Conservation (phyloP, 257 asterid species). For the Pogostemon cablin region DNA sequence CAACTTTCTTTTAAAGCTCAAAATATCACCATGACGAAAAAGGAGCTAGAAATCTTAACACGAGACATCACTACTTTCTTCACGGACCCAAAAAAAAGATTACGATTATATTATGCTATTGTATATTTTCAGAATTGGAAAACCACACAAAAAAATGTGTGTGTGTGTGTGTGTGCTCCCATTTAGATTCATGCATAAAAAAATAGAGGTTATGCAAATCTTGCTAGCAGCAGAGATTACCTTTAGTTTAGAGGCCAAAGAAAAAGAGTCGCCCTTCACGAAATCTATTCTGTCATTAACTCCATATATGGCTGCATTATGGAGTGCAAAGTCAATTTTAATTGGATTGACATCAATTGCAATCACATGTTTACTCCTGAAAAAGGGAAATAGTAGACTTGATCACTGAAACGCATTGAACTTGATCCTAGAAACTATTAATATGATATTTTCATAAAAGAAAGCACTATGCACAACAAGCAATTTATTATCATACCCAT, state of each 20-base stretch:
- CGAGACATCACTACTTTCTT: not conserved
- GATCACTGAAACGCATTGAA: not conserved
- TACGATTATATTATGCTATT: too few relatives aligned
- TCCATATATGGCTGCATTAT: conserved; percentile 86
- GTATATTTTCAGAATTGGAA: too few relatives aligned
- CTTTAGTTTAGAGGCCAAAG: conserved; percentile 73
- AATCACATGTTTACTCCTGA: conserved; percentile 83
- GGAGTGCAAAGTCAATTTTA: conserved; percentile 73
- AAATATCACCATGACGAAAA: too few relatives aligned
- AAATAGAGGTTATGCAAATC: not conserved
- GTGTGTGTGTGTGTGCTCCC: too few relatives aligned
- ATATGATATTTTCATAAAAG: conserved; percentile 17
- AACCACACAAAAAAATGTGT: too few relatives aligned
- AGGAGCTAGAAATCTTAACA: too few relatives aligned
- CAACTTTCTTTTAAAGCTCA: too few relatives aligned
- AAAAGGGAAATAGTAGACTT: conserved; percentile 26
- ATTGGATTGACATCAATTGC: conserved; percentile 90
- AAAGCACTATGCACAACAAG: not conserved
- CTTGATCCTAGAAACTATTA: conserved; percentile 3
- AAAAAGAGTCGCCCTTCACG: conserved; percentile 72
- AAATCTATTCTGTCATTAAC: conserved; percentile 78
- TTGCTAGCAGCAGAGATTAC: conserved; percentile 38
- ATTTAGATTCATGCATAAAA: too few relatives aligned
- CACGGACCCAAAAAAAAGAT: too few relatives aligned
- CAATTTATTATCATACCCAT: too few relatives aligned